phyloP scores from a whole-genome alignment of 1,139 yeast genomes.

The Suhomyces guaymorum region DNA sequence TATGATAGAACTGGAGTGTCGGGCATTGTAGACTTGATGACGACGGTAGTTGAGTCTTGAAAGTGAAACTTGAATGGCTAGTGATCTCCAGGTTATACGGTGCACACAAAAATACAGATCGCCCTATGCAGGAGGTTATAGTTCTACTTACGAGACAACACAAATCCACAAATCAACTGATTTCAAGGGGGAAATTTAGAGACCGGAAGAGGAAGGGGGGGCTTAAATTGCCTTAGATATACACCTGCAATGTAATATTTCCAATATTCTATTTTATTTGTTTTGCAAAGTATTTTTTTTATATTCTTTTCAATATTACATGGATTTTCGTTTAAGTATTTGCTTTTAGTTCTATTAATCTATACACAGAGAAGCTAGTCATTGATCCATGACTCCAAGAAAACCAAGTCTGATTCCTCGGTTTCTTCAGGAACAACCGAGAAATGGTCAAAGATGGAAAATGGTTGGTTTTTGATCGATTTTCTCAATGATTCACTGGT shows the following conservation, averaged over 20 bases:
- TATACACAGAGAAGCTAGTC: constrained; percentile 14
- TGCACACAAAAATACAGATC: too few relatives aligned
- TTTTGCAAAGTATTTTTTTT: too few relatives aligned
- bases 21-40: constrained; percentile 13
- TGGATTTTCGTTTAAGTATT: too few relatives aligned
- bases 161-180: too few relatives aligned
- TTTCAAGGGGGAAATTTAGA: too few relatives aligned
- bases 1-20: constrained; percentile 24
- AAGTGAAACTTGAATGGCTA: background rate
- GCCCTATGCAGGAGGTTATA: too few relatives aligned
- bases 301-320: background rate
- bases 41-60: background rate
- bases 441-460: constrained; percentile 38
- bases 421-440: constrained; percentile 35
- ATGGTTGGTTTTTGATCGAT: constrained; percentile 24
- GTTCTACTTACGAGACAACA: too few relatives aligned
- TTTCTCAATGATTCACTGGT: constrained; percentile 15
- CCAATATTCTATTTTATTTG: too few relatives aligned
- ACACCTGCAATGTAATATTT: too few relatives aligned
- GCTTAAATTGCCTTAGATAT: too few relatives aligned
- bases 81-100: too few relatives aligned
- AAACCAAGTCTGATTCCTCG: constrained; percentile 38
- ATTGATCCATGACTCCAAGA: constrained; percentile 45
- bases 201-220: too few relatives aligned
- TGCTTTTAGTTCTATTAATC: constrained; percentile 3